A percentile compares a stretch with the other conserved stretches of the same genome.
phyloP scores from a whole-genome alignment of 139 green algal genomes.

The Micractinium conductrix region DNA sequence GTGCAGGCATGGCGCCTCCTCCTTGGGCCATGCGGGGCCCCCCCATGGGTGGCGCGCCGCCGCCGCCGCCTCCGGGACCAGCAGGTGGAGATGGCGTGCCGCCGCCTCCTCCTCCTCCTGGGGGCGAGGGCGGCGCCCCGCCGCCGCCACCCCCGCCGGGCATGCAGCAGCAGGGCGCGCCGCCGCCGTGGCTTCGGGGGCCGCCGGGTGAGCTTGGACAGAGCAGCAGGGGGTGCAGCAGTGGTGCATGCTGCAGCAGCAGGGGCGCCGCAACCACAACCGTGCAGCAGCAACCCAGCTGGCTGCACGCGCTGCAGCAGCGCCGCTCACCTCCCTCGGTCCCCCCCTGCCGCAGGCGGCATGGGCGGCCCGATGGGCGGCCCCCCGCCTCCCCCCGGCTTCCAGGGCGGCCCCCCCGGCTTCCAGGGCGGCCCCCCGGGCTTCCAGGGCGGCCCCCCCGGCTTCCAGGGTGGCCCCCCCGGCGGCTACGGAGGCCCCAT shows the following conservation, averaged over 20 bases:
- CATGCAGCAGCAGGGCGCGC: conserved; percentile 20
- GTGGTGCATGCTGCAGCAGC: no score
- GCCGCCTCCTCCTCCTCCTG: neutral
- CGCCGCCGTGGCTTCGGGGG: conserved; percentile 22
- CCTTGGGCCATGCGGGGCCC: conserved; percentile 28
- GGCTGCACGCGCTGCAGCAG: neutral
- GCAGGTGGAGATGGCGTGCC: neutral
- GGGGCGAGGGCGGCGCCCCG: neutral
- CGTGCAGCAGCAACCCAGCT: no score
- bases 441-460: neutral
- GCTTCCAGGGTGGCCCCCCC: neutral
- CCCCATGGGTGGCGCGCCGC: conserved; percentile 1
- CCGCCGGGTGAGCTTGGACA: no score
- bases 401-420: neutral
- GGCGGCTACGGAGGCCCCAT: neutral
- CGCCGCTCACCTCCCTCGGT: neutral
- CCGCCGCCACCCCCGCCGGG: conserved; percentile 20
- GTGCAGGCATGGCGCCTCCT: conserved; percentile 18
- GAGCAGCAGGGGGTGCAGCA: no score
- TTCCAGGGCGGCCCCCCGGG: no score
- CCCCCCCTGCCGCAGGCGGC: neutral
- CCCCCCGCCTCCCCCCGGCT: neutral
- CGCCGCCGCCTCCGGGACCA: no score
- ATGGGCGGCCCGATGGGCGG: neutral
- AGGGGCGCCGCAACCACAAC: no score